These are phyloP conservation scores for Helminthosporium solani DNA, from an alignment of 2,329 filamentous ascomycete genomes.

Conservation along the genomic window DNA sequence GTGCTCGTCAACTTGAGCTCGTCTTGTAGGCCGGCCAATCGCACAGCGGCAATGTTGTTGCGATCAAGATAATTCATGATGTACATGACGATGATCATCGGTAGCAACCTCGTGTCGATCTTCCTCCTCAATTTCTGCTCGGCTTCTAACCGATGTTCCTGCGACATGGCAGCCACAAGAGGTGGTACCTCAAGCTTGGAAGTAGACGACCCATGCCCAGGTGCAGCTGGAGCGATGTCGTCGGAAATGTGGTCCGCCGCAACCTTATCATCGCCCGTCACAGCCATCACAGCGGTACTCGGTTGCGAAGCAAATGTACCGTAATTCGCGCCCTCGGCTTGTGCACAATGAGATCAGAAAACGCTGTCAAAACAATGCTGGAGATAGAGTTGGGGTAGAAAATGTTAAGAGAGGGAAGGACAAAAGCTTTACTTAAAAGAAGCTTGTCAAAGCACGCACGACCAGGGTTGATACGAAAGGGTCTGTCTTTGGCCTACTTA, in stretches of 20 bases:
- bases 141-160: constrained; percentile 53
- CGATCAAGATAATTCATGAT: constrained; percentile 73
- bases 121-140: constrained; percentile 67
- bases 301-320: constrained; percentile 11
- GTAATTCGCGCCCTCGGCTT: constrained; percentile 13
- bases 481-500: constrained; percentile 15
- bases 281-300: constrained; percentile 17
- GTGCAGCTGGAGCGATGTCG: constrained; percentile 17
- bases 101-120: constrained; percentile 67
- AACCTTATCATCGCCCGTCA: constrained; percentile 22
- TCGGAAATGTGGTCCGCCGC: constrained; percentile 26
- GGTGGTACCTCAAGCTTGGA: constrained; percentile 34
- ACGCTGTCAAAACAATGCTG: too few relatives aligned
- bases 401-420: constrained; percentile 2
- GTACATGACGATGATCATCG: constrained; percentile 72
- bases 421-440: constrained; percentile 20
- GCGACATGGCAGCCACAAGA: constrained; percentile 47
- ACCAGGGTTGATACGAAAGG: constrained; percentile 4
- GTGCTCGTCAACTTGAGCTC: constrained; percentile 59
- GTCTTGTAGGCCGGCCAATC: constrained; percentile 60
- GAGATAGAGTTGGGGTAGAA: too few relatives aligned
- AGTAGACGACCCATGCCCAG: constrained; percentile 16
- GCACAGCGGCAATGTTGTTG: constrained; percentile 68
- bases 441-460: constrained; percentile 5
- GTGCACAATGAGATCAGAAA: not conserved